Evolutionary conservation across 352 stramenopile species (phyloP).

Genomic region (Aphanomyces cochlioides): DNA sequence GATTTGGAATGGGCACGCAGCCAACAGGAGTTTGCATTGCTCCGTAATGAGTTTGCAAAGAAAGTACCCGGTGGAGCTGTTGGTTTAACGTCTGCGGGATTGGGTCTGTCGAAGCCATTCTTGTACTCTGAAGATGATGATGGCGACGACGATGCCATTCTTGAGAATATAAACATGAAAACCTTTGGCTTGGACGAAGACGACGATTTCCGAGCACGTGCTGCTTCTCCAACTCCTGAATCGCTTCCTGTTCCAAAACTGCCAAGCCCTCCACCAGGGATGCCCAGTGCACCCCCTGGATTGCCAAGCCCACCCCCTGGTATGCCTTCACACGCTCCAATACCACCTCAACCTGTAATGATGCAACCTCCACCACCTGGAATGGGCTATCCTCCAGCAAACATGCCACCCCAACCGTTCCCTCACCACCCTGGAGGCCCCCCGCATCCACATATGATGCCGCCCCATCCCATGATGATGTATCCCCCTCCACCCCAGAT

Average conservation of each 20-base stretch:
- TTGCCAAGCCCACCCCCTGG: constrained; percentile 28
- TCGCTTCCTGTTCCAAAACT: constrained; percentile 27
- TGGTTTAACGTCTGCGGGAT: constrained; percentile 21
- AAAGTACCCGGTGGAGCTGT: neutral
- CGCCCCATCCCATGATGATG: constrained; percentile 30
- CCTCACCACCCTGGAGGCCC: neutral
- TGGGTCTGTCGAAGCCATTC: constrained; percentile 14
- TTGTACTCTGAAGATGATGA: constrained; percentile 29
- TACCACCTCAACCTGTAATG: neutral
- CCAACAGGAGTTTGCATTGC: constrained; percentile 63
- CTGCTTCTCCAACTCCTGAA: neutral
- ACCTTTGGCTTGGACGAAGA: constrained; percentile 72
- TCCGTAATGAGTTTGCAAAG: constrained; percentile 27
- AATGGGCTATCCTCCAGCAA: constrained; percentile 34
- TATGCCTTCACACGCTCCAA: neutral
- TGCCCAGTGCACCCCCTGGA: constrained; percentile 34
- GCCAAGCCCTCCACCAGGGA: constrained; percentile 24
- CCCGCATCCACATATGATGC: constrained; percentile 20
- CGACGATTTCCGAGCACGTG: constrained; percentile 34
- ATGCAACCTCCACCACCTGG: constrained; percentile 35
- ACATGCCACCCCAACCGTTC: constrained; percentile 19
- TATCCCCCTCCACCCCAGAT: constrained; percentile 28
- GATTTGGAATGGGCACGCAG: constrained; percentile 78
- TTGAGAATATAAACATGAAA: constrained; percentile 21
- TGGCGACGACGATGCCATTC: constrained; percentile 15